Base-by-base conservation (phyloP, 768 basidiomycete species). In the Gymnopilus junonius region DNA sequence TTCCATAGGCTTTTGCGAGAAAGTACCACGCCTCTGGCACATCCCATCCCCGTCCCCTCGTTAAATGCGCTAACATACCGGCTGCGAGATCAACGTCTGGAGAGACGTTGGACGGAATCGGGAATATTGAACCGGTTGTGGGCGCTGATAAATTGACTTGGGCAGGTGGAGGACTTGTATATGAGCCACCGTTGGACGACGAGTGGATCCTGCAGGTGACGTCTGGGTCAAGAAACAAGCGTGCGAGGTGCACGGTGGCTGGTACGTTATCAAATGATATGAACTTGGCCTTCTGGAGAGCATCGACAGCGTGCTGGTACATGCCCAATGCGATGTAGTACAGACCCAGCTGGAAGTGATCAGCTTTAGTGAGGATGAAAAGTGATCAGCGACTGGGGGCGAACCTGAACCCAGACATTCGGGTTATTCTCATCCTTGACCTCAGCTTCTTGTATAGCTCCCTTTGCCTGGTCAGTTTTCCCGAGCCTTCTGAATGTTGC, bases 11-110 rank as follows among this genome's bases (percentile, higher is more conserved):
- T 69, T 89, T 93, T 6, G 89, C 93, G 14, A 99, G 82, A 73
- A 88, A 92, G 74, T 91, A 97, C 97, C 97, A 99, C 25, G 92
- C 96, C 73, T 99, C 97, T 0, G 95, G 87, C 1, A 92, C 85
- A 73, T 97, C 91, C 95, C 95, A 98, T 11, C 91, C n/a, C 0
- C 80, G 78, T 0, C 91, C 93, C 40, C 87, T 85, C 0, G 94
- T 93, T 51, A 95, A 71, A 65, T 92, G 87, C 1, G 85, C 85
- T 27, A 99, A 82, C 69, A 96, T 77, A 2, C 91, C 90, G 4
- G 92, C 94, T 0, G 93, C 93, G 39, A 97, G 80, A 70, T 97
- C 94, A 8, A 91, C 82, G 69, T 89, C 84, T 78, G 29, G 63
- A n/a, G 65, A 61, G 67, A 62, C 46, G 50, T 59, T 51, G 64